Percentiles rank a stretch among this genome's conserved stretches.
Conservation (phyloP, 2,329 filamentous ascomycete species). For the Cladophialophora chaetospira region DNA sequence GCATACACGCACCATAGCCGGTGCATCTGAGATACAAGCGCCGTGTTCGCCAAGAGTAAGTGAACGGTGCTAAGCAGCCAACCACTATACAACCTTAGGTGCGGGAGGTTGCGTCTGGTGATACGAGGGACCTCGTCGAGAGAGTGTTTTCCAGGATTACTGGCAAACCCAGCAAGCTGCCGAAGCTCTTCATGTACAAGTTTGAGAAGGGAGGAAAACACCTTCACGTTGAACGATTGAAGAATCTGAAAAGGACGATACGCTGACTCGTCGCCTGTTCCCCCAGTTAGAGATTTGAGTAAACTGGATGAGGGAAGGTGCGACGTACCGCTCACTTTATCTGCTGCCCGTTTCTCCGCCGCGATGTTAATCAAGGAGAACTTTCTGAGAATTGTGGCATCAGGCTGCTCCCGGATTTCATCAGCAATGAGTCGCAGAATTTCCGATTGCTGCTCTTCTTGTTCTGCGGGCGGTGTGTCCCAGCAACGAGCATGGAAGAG, state of each 20-base stretch:
- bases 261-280: constrained; percentile 64
- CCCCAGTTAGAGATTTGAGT: background rate
- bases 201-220: constrained; percentile 34
- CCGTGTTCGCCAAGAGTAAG: constrained; percentile 47
- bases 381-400: constrained; percentile 69
- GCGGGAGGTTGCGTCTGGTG: constrained; percentile 63
- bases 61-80: constrained; percentile 61
- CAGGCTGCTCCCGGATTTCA: constrained; percentile 68
- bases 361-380: constrained; percentile 85
- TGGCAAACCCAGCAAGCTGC: constrained; percentile 35
- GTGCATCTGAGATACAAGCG: constrained; percentile 59
- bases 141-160: constrained; percentile 31
- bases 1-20: constrained; percentile 68
- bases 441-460: constrained; percentile 81
- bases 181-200: constrained; percentile 24
- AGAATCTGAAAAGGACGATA: constrained; percentile 70
- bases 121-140: constrained; percentile 55
- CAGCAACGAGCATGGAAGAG: constrained; percentile 23
- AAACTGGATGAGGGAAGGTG: background rate
- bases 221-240: constrained; percentile 66
- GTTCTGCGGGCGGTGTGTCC: constrained; percentile 36
- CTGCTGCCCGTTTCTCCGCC: constrained; percentile 52
- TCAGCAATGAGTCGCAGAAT: constrained; percentile 76
- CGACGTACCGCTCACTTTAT: constrained; percentile 21
- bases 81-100: constrained; percentile 66